phyloP scores from a whole-genome alignment of 441 rosid species.

The Erodium chrysanthum region DNA sequence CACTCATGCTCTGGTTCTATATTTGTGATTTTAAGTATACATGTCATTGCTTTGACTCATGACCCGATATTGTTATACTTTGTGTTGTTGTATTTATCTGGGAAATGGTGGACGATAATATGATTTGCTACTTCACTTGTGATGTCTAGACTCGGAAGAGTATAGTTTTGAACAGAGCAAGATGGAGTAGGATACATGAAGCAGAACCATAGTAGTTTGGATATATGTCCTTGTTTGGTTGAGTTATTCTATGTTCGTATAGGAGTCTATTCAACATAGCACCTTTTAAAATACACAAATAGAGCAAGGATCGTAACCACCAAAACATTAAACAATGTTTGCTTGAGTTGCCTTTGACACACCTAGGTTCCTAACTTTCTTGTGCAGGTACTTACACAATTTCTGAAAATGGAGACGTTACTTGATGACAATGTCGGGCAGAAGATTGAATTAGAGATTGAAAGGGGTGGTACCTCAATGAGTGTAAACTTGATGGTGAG shows the following conservation, averaged over 20 bases:
- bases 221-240: neutral
- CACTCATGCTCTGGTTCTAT: neutral
- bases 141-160: neutral
- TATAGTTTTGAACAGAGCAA: neutral
- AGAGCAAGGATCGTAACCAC: neutral
- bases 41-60: neutral
- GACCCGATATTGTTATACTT: no score
- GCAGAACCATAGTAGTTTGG: neutral
- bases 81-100: no score
- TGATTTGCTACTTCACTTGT: neutral
- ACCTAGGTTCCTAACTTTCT: conserved; percentile 15
- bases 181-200: neutral
- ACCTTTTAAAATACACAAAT: neutral
- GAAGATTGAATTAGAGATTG: conserved; percentile 57
- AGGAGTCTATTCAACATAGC: neutral
- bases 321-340: neutral
- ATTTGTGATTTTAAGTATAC: neutral
- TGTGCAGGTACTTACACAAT: conserved; percentile 75
- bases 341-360: conserved; percentile 7
- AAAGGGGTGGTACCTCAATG: conserved; percentile 76
- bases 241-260: neutral
- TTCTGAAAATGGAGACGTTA: conserved; percentile 68
- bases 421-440: conserved; percentile 74
- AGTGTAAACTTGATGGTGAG: conserved; percentile 62
- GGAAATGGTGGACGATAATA: neutral